Evolutionary conservation across 257 asterid genomes (phyloP), one percentile per base, ranked within the genome.

Genomic region (Verbascum thapsus): DNA sequence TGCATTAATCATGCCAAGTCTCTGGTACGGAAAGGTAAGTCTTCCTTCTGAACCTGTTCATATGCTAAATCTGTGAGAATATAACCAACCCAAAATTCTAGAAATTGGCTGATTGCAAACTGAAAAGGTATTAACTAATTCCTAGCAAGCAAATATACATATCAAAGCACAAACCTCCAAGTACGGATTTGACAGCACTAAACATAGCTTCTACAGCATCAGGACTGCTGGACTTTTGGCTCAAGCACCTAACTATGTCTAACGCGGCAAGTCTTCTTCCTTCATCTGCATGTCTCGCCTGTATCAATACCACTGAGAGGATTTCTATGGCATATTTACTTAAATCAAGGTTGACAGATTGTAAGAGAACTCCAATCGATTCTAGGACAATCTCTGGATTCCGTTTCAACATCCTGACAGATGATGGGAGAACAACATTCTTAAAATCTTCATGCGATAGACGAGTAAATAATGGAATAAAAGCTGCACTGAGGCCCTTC

Each of bases 1-100:
- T 44, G 96, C 90, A 72, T 73, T 86, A 59, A 83, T 67, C 94
- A 87, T 83, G 58, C 97, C 97, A 76, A 84, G 85, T 72, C 96
- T 81, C 86, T 94, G 99, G 78, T 94, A 94, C 59, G 99, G 96
- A 84, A 82, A 90, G 61, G 97, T 82, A 81, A 94, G 88, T 61
- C 97, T 83, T 69, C 99, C 99, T 85, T 94, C 99, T 20, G 97
- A 87, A 78, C 99, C 99, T 94, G 96, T 64, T 67, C 64, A 71
- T 44, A 51, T 41, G 43, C 67, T 61, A 54, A 57, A 48, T 70
- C 51, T 23, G 64, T 79, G 69, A 79, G 70, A 58, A 63, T 71
- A 74, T 53, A 61, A 30, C 47, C 23, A 72, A 64, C 66, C 61
- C 58, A 47, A 16, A 7, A 26, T 70, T 30, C 45, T 47, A 56